Conservation (phyloP, 345 rosid species). For the Raphanus sativus region DNA sequence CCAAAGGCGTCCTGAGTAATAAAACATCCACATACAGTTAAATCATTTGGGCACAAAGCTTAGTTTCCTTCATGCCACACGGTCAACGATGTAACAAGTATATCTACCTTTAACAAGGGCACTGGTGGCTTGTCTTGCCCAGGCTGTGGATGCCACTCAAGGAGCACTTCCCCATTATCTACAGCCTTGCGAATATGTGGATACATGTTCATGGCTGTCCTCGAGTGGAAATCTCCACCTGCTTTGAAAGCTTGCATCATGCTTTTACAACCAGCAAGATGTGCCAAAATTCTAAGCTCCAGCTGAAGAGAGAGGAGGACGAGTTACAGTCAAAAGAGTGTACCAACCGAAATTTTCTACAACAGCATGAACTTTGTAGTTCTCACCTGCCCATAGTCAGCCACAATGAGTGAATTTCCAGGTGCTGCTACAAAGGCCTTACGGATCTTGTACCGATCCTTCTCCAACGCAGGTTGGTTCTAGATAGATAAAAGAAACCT, state of each 20-base stretch:
- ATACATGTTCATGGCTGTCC: slow-evolving; percentile 98
- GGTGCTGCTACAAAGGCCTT: slow-evolving; percentile 93
- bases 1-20: slow-evolving; percentile 65
- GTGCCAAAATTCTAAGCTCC: slow-evolving; percentile 97
- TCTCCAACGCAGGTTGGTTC: slow-evolving; percentile 99
- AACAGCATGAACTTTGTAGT: not conserved
- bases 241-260: slow-evolving; percentile 96
- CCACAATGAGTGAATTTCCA: slow-evolving; percentile 91
- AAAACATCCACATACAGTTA: not conserved
- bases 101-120: slow-evolving; percentile 75
- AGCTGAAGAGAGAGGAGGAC: slow-evolving; percentile 47
- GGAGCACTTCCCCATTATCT: slow-evolving; percentile 68
- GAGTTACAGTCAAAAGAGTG: slow-evolving; percentile 13
- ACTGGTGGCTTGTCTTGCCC: slow-evolving; percentile 96
- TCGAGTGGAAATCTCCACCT: slow-evolving; percentile 98
- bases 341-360: not conserved
- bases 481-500: slow-evolving; percentile 30
- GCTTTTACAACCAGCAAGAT: slow-evolving; percentile 86
- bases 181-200: slow-evolving; percentile 77
- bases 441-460: slow-evolving; percentile 96
- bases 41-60: not conserved
- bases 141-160: slow-evolving; percentile 92
- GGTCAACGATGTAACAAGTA: not conserved
- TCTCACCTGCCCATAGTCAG: slow-evolving; percentile 95
- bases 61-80: not conserved